Percentiles rank a stretch among this genome's conserved stretches.
Evolutionary conservation across 257 asterid genomes (phyloP).

Genomic region (Plantago ovata): DNA sequence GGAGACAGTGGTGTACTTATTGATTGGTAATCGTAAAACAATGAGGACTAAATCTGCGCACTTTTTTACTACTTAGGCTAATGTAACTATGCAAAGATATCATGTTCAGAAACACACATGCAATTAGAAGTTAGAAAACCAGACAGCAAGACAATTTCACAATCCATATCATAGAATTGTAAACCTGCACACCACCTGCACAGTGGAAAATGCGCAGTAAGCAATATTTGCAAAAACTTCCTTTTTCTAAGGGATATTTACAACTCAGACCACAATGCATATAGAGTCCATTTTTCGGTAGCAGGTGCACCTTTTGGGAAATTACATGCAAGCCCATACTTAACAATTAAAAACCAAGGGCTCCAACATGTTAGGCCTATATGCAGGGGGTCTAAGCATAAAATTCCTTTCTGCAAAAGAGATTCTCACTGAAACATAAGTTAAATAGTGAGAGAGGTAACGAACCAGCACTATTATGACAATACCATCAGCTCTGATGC

Average conservation of each 20-base stretch:
- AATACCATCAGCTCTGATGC: conserved; percentile 37
- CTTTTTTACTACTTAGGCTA: too few species aligned
- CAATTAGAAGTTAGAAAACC: conserved; percentile 17
- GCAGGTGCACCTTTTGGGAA: too few species aligned
- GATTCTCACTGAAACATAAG: not conserved
- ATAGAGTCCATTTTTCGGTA: too few species aligned
- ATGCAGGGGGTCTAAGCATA: too few species aligned
- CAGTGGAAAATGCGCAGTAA: conserved; percentile 92
- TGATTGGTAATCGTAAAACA: too few species aligned
- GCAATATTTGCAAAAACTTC: conserved; percentile 34
- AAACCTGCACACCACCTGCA: conserved; percentile 99
- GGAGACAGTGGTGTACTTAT: too few species aligned
- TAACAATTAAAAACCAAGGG: too few species aligned
- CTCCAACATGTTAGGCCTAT: too few species aligned
- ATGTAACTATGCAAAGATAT: not conserved
- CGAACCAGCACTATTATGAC: conserved; percentile 54
- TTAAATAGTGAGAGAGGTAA: conserved; percentile 21
- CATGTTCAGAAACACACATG: not conserved
- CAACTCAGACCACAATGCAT: not conserved
- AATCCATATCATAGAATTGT: conserved; percentile 65
- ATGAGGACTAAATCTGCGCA: too few species aligned
- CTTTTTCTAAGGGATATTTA: not conserved
- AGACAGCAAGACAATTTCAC: not conserved
- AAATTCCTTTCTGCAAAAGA: not conserved
- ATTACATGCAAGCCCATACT: too few species aligned